These are phyloP conservation scores for Flaveria floridana DNA, from an alignment of 140 eudicot species.

Conservation along the genomic window DNA sequence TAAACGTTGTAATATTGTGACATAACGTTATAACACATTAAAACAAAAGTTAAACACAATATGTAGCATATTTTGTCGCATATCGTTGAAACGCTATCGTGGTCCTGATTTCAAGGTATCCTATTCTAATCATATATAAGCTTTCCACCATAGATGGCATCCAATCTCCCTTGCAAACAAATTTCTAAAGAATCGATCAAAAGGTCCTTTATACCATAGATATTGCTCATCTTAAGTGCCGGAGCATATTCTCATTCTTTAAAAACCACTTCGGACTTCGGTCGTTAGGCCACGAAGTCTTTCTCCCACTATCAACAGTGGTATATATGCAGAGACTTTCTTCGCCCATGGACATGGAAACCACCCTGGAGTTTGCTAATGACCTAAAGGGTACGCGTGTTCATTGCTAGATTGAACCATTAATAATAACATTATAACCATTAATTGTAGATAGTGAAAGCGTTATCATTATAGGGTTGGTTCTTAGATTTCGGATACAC, in stretches of 20 bases:
- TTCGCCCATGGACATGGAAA: background rate
- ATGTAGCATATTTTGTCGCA: background rate
- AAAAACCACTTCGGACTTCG: constrained; percentile 12
- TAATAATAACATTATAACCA: background rate
- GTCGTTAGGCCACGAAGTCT: constrained; percentile 15
- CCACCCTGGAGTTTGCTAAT: background rate
- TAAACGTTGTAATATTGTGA: background rate
- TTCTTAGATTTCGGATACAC: no score
- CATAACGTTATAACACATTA: background rate
- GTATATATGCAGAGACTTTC: background rate
- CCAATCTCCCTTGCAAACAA: background rate
- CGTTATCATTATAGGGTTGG: no score
- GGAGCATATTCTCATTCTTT: constrained; percentile 4
- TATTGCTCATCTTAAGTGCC: constrained; percentile 7
- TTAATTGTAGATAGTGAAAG: background rate
- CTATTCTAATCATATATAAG: background rate
- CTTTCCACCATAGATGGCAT: background rate
- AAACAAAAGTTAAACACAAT: background rate
- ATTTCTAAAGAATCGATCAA: background rate
- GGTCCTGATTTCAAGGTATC: background rate
- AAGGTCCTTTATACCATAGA: constrained; percentile 21
- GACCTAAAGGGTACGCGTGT: background rate
- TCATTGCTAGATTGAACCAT: background rate
- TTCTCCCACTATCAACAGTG: constrained; percentile 24
- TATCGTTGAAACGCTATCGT: background rate